Evolutionary conservation across 78 protist genomes (phyloP).

Genomic region (Monosiga brevicollis): DNA sequence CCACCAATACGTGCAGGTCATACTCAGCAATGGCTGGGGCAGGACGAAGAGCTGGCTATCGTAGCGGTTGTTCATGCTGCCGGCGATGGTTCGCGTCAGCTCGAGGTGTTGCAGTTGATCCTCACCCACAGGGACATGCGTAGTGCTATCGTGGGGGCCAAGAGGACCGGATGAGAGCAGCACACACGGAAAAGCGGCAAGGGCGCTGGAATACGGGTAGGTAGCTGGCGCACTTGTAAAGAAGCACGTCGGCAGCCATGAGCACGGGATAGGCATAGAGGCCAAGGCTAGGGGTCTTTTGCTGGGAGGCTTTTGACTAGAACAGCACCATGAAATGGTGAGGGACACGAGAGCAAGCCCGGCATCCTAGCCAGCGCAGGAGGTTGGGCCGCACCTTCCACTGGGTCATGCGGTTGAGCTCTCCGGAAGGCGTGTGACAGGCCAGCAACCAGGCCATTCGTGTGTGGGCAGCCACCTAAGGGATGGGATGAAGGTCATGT

Average conservation of each 20-base stretch:
- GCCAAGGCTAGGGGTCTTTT: constrained; percentile 27
- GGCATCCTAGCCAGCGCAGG: neutral
- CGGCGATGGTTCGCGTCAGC: constrained; percentile 51
- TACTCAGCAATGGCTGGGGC: constrained; percentile 5
- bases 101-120: constrained; percentile 77
- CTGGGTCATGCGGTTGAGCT: constrained; percentile 48
- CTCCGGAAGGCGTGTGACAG: constrained; percentile 39
- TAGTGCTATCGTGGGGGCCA: constrained; percentile 14
- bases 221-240: constrained; percentile 26
- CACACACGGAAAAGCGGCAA: neutral
- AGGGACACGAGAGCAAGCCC: neutral
- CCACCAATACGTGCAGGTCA: no score
- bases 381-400: constrained; percentile 46
- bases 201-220: no score
- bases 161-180: neutral
- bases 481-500: no score
- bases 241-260: constrained; percentile 76
- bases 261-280: constrained; percentile 65
- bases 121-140: constrained; percentile 81
- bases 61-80: constrained; percentile 38
- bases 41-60: constrained; percentile 12
- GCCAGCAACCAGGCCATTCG: constrained; percentile 56
- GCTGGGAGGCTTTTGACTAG: neutral
- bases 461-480: constrained; percentile 45
- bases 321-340: no score